These are phyloP conservation scores for Hypoxylon sp. DNA, from an alignment of 2,329 filamentous ascomycete species.

Conservation along the genomic window DNA sequence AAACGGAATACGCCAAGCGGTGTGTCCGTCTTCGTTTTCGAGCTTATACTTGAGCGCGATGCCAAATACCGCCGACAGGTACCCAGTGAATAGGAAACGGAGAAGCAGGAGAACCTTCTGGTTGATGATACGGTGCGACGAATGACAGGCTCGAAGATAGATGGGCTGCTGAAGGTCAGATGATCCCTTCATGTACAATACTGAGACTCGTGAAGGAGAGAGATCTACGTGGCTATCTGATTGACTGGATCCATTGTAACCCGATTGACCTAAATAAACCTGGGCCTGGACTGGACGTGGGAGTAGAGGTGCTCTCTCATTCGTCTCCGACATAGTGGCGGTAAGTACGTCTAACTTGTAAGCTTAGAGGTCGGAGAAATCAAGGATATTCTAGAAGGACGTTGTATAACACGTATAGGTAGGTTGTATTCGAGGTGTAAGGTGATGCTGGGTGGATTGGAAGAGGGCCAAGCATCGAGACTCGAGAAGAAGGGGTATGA, in stretches of 20 bases:
- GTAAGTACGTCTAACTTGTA: slow-evolving; percentile 15
- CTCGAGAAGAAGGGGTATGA: slow-evolving; percentile 1
- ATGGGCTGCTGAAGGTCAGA: slow-evolving; percentile 59
- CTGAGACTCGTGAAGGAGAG: background rate
- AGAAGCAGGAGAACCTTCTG: slow-evolving; percentile 63
- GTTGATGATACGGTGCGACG: slow-evolving; percentile 64
- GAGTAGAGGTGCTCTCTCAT: slow-evolving; percentile 50
- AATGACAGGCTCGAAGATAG: slow-evolving; percentile 67
- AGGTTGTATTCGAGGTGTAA: slow-evolving; percentile 16
- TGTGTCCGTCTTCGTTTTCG: slow-evolving; percentile 58
- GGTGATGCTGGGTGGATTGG: background rate
- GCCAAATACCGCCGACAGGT: slow-evolving; percentile 60
- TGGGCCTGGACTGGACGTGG: slow-evolving; percentile 38
- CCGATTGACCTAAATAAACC: slow-evolving; percentile 12
- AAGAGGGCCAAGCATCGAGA: slow-evolving; percentile 5
- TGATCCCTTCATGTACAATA: slow-evolving; percentile 29
- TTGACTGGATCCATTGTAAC: slow-evolving; percentile 19
- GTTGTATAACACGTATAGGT: slow-evolving; percentile 16
- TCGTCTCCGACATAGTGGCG: slow-evolving; percentile 47
- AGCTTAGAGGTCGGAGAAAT: slow-evolving; percentile 6
- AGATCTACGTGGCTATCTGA: slow-evolving; percentile 55
- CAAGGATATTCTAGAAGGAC: slow-evolving; percentile 8
- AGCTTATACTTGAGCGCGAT: slow-evolving; percentile 65
- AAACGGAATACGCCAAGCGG: slow-evolving; percentile 62
- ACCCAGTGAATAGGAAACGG: slow-evolving; percentile 60